Conservation (phyloP, 2,329 filamentous ascomycete genomes). For the Chaetomium sp. region DNA sequence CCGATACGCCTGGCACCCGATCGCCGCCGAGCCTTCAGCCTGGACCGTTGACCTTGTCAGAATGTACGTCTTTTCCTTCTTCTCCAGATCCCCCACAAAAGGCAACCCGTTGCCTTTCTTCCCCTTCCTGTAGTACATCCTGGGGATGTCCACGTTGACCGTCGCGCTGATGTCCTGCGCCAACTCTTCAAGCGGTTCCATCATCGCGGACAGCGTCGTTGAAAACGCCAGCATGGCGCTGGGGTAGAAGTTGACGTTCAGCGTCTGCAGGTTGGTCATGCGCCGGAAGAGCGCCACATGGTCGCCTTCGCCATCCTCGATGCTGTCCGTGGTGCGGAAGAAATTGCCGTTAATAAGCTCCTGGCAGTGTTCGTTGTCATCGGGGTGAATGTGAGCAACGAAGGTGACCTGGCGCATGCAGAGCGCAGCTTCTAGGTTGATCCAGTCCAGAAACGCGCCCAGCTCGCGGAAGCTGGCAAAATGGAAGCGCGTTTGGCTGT, state of each 20-base stretch:
- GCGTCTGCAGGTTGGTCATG: constrained; percentile 2
- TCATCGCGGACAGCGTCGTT: not conserved
- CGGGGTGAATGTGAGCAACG: constrained; percentile 7
- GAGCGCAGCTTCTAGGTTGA: not conserved
- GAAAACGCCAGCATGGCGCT: constrained; percentile 5
- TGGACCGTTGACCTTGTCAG: too few relatives aligned
- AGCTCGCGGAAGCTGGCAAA: constrained; percentile 12
- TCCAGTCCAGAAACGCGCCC: constrained; percentile 5
- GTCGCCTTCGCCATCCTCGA: not conserved
- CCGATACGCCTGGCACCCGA: too few relatives aligned
- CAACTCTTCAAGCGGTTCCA: constrained; percentile 9
- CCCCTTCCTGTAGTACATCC: not conserved
- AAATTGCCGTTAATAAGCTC: constrained; percentile 9
- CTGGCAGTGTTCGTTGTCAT: constrained; percentile 1
- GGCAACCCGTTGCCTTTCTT: not conserved
- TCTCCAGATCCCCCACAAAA: not conserved
- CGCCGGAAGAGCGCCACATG: constrained; percentile 6
- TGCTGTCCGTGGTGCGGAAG: not conserved
- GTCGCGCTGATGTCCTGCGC: not conserved
- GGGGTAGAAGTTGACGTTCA: constrained; percentile 14
- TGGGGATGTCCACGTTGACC: not conserved
- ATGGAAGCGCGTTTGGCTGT: constrained; percentile 8
- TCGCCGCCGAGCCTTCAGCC: too few relatives aligned
- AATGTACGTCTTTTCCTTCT: too few relatives aligned
- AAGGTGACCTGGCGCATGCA: constrained; percentile 10